Base-by-base conservation (phyloP, 805 yeast genomes). In the Metschnikowia santaceciliae region DNA sequence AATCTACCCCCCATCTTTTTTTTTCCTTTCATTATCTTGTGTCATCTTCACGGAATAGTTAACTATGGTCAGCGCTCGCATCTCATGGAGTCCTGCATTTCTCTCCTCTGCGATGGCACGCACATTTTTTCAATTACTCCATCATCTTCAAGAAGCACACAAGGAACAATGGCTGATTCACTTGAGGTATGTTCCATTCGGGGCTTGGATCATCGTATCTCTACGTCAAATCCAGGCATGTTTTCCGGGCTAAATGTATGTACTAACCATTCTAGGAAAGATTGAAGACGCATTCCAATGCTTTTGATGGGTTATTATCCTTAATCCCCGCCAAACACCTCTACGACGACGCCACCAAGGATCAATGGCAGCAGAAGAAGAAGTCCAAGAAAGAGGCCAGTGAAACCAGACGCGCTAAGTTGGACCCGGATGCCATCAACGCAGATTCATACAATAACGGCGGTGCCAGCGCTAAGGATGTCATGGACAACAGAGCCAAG, bases 251-350 rank as follows among this genome's bases (percentile, higher is more conserved):
- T 34, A n/a, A 8, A n/a, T 20, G 6, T n/a, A 14, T 33, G 20
- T 30, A 30, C 47, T 35, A 36, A 33, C 32, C n/a, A 13, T 22
- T 41, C n/a, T 30, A 83, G 84, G 94, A 88, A 64, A 82, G 96
- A 57, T 78, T 88, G 59, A 83, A 86, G 68, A 81, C 82, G 32
- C 90, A 86, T 63, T 83, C 94, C 13, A 74, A 82, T 47, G 90
- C 97, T 3, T 92, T 92, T 66, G 89, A 88, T 64, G 96, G 97
- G 22, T 74, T 92, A 47, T 74, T 92, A 52, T 89, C 97, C 19
- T 74, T 92, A 67, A 91, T 92, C 52, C 97, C 98, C 3, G 96
- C 97, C 2, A 90, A 90, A 64, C 90, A 86, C 63, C 92, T 92
- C 66, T 90, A 88, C 65, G 97, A 91, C 66, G 96, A 88, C 37